phyloP scores from a whole-genome alignment of 331 rosid genomes.

The Erythrophleum ivorense region DNA sequence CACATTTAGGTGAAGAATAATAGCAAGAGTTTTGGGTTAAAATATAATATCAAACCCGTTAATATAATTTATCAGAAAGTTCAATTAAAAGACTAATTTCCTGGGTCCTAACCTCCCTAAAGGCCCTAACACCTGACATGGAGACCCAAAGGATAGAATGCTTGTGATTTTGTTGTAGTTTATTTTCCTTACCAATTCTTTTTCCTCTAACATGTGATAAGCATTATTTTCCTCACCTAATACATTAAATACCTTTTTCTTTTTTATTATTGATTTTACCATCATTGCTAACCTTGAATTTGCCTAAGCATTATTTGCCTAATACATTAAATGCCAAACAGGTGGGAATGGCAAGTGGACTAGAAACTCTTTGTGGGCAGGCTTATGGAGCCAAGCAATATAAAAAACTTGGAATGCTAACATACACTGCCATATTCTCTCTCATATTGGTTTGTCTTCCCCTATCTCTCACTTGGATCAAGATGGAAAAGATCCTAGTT shows the following conservation, averaged over 20 bases:
- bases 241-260: neutral
- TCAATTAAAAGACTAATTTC: no score
- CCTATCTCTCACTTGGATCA: slow-evolving; percentile 53
- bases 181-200: neutral
- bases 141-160: neutral
- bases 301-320: neutral
- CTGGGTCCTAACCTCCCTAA: neutral
- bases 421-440: slow-evolving; percentile 59
- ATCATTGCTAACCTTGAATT: neutral
- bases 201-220: neutral
- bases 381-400: slow-evolving; percentile 79
- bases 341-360: slow-evolving; percentile 73
- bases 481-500: slow-evolving; percentile 53
- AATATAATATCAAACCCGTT: neutral
- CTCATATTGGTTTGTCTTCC: slow-evolving; percentile 57
- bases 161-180: neutral
- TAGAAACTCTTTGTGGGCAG: slow-evolving; percentile 74
- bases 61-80: neutral
- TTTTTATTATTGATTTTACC: neutral
- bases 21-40: neutral
- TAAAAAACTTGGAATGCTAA: slow-evolving; percentile 56
- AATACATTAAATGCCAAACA: slow-evolving; percentile 34
- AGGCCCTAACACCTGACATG: neutral
- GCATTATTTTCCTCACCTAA: neutral
- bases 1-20: neutral